Evolutionary conservation across 1,284 basidiomycete genomes (phyloP).

Genomic region (Pyrrhoderma lamaoense): DNA sequence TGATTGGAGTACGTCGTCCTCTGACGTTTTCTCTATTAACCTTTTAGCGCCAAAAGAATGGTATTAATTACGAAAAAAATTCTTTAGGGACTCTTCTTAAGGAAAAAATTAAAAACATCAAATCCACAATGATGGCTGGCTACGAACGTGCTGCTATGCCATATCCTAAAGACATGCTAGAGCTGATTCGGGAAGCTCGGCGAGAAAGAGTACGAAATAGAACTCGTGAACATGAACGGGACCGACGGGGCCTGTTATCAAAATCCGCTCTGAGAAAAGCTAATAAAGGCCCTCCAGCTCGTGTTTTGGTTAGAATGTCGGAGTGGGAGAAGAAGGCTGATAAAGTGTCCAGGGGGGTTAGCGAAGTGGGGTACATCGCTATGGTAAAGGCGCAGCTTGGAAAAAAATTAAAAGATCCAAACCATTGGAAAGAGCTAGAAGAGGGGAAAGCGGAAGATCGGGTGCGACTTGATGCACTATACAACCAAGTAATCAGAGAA

Average conservation of each 20-base stretch:
- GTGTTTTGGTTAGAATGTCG: conserved; percentile 46
- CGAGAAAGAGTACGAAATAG: conserved; percentile 53
- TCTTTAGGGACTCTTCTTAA: conserved; percentile 22
- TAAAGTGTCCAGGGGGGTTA: conserved; percentile 40
- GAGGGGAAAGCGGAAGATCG: conserved; percentile 29
- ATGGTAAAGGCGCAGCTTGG: conserved; percentile 44
- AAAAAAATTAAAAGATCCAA: conserved; percentile 39
- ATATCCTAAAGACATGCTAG: conserved; percentile 42
- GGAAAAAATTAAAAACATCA: conserved; percentile 25
- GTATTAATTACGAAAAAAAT: conserved; percentile 6
- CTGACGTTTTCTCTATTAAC: background rate
- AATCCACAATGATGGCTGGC: conserved; percentile 33
- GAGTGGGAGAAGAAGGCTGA: conserved; percentile 39
- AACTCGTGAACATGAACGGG: conserved; percentile 49
- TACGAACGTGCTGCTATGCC: conserved; percentile 33
- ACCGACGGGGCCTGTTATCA: conserved; percentile 52
- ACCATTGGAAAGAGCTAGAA: conserved; percentile 36
- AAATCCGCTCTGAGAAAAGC: conserved; percentile 38
- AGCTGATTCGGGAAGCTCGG: conserved; percentile 45
- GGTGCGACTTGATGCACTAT: conserved; percentile 32
- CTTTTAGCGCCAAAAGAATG: background rate
- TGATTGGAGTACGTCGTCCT: conserved; percentile 38
- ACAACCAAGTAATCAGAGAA: conserved; percentile 14
- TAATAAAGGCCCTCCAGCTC: conserved; percentile 52
- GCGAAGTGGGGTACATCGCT: conserved; percentile 60